phyloP scores from a whole-genome alignment of 306 rosid genomes.

The Vicia sativa region DNA sequence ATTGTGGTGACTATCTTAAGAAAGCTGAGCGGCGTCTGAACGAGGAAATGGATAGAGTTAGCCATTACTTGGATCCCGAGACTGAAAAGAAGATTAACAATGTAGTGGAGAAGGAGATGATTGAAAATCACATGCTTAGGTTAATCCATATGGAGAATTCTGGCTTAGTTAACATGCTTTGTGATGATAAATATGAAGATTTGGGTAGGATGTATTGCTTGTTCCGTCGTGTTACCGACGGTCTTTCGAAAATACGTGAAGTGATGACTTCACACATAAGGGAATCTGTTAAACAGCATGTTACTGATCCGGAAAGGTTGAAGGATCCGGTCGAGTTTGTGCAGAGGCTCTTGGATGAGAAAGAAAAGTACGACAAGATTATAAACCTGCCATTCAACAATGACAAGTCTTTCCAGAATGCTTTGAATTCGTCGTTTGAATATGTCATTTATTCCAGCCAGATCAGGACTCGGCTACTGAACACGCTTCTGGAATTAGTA shows the following conservation, averaged over 20 bases:
- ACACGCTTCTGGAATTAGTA: no score
- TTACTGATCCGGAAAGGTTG: slow-evolving; percentile 84
- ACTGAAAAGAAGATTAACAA: slow-evolving; percentile 79
- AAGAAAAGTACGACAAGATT: slow-evolving; percentile 72
- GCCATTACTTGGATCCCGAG: slow-evolving; percentile 81
- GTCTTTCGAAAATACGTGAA: slow-evolving; percentile 70
- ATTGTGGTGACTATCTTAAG: slow-evolving; percentile 91
- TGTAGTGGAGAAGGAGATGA: slow-evolving; percentile 93
- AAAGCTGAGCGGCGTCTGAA: slow-evolving; percentile 90
- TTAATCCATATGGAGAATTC: slow-evolving; percentile 92
- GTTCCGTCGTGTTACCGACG: slow-evolving; percentile 80
- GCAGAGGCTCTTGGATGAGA: slow-evolving; percentile 80
- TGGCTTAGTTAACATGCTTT: slow-evolving; percentile 87
- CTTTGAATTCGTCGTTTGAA: slow-evolving; percentile 88
- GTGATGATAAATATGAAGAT: slow-evolving; percentile 86
- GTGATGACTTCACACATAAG: slow-evolving; percentile 90
- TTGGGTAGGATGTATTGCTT: slow-evolving; percentile 84
- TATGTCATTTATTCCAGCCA: no score
- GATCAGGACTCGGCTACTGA: no score
- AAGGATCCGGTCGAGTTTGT: slow-evolving; percentile 96
- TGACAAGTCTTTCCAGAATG: slow-evolving; percentile 91
- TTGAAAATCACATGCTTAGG: slow-evolving; percentile 87
- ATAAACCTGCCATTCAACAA: slow-evolving; percentile 70
- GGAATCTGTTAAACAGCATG: slow-evolving; percentile 86
- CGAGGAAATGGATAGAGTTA: slow-evolving; percentile 92